Percentiles rank a stretch among this genome's conserved stretches.
phyloP scores from a whole-genome alignment of 371 early-diverging fungal genomes.

The Mortierella sp. region DNA sequence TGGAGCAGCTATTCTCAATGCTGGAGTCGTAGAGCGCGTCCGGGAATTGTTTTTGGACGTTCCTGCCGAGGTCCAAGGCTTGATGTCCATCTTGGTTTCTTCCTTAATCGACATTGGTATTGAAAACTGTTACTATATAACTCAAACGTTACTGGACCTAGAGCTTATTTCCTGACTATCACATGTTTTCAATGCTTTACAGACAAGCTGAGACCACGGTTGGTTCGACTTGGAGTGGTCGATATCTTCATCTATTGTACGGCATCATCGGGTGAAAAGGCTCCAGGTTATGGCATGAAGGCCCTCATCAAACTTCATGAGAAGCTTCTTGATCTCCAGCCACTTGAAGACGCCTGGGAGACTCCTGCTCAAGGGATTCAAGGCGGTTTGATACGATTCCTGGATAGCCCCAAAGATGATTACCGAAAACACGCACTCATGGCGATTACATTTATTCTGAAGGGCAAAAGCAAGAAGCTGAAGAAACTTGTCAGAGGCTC shows the following conservation, averaged over 20 bases:
- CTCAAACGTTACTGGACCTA: no score
- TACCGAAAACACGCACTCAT: background rate
- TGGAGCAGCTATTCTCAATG: background rate
- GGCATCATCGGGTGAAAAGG: background rate
- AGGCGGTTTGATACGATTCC: background rate
- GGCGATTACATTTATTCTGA: background rate
- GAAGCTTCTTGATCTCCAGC: background rate
- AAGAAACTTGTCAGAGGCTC: background rate
- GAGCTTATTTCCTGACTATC: background rate
- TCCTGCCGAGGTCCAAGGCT: background rate
- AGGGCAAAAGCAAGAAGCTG: background rate
- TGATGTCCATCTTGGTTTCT: background rate
- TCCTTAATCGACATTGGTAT: background rate
- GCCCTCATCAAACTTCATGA: background rate
- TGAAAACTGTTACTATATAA: background rate
- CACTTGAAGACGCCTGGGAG: background rate
- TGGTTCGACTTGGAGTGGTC: background rate
- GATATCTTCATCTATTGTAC: background rate
- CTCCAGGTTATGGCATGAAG: background rate
- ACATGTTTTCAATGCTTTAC: background rate
- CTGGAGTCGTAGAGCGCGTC: background rate
- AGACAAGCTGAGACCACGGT: background rate
- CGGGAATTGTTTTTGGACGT: background rate
- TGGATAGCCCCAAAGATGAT: background rate
- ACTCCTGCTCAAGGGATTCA: background rate